Base-by-base conservation (phyloP, 345 rosid genomes). In the Gynandropsis gynandra region DNA sequence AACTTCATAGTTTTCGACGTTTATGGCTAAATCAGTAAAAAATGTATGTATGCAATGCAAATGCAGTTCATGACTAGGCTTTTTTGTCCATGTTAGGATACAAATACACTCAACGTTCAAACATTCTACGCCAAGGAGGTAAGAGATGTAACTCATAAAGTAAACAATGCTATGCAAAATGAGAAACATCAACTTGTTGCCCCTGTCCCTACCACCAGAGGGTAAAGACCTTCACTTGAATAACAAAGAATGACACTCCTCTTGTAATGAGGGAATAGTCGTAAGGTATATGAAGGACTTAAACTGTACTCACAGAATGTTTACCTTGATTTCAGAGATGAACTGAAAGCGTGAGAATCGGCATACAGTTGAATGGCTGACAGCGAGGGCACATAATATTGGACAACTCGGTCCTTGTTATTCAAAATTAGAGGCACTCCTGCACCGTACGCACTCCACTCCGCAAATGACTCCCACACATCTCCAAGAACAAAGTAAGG, bases 361-460 rank as follows among this genome's bases (percentile, higher is more conserved):
- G 55, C 56, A 34, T 76, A 80, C 12, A 85, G 42, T 62, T 80
- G 89, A 78, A 85, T 80, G 56, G 69, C 89, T 1, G 89, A 85
- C 16, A 85, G 62, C 37, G 78, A 85, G 3, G 89, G 87, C 16
- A 79, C 86, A 13, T 85, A 81, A 45, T 81, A 85, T 70, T 85
- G 89, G 24, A 77, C 59, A n/a, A 82, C 95, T 20, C 46, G 71
- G 67, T 82, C 81, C 10, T 50, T 64, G 55, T 59, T 14, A 47
- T 59, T 53, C 68, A 85, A 64, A 44, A 72, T 15, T 14, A 85
- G 74, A 9, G 89, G 89, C 59, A 85, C 82, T 29, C 89, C 89
- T 14, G 73, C 75, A n/a, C 95, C 89, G 62, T 81, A 82, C 5
- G 84, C 95, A 72, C 89, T 85, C 78, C 89, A 82, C 75, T 85